Base-by-base conservation (phyloP, 2,329 filamentous ascomycete genomes). In the Lachnellula arida region DNA sequence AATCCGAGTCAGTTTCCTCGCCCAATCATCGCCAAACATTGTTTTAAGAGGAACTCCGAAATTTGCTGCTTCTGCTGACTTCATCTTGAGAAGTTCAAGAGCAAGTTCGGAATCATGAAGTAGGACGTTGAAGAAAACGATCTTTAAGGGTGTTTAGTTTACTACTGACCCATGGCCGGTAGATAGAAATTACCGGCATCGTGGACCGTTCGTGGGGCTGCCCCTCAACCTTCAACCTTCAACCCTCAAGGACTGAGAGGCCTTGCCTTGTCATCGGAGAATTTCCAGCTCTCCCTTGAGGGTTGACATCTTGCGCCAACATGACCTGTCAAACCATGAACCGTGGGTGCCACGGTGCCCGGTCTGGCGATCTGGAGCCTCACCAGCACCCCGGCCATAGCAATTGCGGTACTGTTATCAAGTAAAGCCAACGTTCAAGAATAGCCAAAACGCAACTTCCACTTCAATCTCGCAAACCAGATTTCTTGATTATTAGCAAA, bases 191-290 rank as follows among this genome's bases (percentile, higher is more conserved):
- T 60, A 46, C 59, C 59, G 60, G 63, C 60, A 62, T 65, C 62
- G 64, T 63, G n/a, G n/a, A n/a, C n/a, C n/a, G n/a, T n/a, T 64
- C 65, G 63, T 61, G 64, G 62, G 63, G 62, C 59, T 61, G 58
- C 51, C 51, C 50, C 44, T 53, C 35, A 3, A 11, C 3, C 3
- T 11, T 15, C 35, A n/a, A n/a, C 37, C n/a, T 49, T 61, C 44
- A 55, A 60, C 62, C 62, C 60, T 66, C 60, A 61, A 60, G 62
- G 58, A 53, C 53, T 54, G 48, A 39, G 51, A 28, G 53, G 28
- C 57, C 57, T 56, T 60, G 55, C 62, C 62, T 64, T 52, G 63
- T 56, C 59, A 42, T 32, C 65, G 63, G 65, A 63, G 62, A 65
- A 64, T 65, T 64, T 62, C 39, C 51, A 53, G 39, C 57, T 54